phyloP scores from a whole-genome alignment of 352 stramenopile genomes.

The Phytophthora macrochlamydospora region DNA sequence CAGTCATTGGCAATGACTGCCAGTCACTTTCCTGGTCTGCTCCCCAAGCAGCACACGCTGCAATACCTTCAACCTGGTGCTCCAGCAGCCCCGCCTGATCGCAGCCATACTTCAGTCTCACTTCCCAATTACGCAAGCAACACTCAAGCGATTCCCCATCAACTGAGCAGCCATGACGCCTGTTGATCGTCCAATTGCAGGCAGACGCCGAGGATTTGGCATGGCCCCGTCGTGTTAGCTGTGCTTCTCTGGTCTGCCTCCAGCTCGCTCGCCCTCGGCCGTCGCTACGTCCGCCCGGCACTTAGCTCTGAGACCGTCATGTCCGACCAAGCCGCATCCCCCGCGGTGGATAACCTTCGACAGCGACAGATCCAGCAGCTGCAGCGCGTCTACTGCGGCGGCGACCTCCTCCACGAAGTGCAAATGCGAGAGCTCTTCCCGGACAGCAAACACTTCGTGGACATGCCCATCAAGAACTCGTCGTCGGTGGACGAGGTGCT shows the following conservation, averaged over 20 bases:
- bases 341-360: slow-evolving; percentile 7
- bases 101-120: too few species aligned
- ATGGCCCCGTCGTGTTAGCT: slow-evolving; percentile 23
- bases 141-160: too few species aligned
- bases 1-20: too few species aligned
- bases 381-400: slow-evolving; percentile 71
- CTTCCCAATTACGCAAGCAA: too few species aligned
- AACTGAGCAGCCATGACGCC: too few species aligned
- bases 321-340: slow-evolving; percentile 8
- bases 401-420: slow-evolving; percentile 66
- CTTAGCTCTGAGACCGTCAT: slow-evolving; percentile 3
- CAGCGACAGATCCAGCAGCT: slow-evolving; percentile 33
- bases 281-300: slow-evolving; percentile 18
- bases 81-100: too few species aligned
- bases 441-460: slow-evolving; percentile 94
- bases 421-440: slow-evolving; percentile 80
- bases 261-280: slow-evolving; percentile 14
- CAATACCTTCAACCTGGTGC: too few species aligned
- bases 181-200: slow-evolving; percentile 19
- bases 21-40: too few species aligned
- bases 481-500: slow-evolving; percentile 52
- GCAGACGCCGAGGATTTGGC: neutral
- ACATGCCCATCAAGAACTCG: slow-evolving; percentile 89
- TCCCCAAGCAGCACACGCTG: too few species aligned
- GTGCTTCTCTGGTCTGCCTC: slow-evolving; percentile 15